Evolutionary conservation across 2,329 filamentous ascomycete species (phyloP).

Genomic region (Claviceps pusilla): DNA sequence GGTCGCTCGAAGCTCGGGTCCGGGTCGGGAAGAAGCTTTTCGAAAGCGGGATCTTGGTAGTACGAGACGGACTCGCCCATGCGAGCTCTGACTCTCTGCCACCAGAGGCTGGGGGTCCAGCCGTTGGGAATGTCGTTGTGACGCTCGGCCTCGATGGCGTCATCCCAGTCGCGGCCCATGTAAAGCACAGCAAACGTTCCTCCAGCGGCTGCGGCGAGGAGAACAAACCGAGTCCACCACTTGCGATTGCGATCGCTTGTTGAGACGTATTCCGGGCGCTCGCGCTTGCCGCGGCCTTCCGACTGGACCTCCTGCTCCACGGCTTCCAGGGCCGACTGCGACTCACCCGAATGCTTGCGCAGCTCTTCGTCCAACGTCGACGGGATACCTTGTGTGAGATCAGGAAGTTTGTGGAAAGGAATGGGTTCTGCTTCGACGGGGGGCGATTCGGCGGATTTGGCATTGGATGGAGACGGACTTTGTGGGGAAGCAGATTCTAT

Average conservation of each 20-base stretch:
- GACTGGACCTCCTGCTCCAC: constrained; percentile 22
- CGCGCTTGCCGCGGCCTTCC: constrained; percentile 22
- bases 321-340: constrained; percentile 18
- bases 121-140: constrained; percentile 65
- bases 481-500: constrained; percentile 3
- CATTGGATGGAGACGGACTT: neutral
- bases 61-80: constrained; percentile 66
- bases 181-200: constrained; percentile 50
- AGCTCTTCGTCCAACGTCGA: constrained; percentile 76
- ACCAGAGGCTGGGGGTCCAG: constrained; percentile 63
- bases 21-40: constrained; percentile 74
- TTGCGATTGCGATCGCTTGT: constrained; percentile 74
- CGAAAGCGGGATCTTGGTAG: constrained; percentile 91
- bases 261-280: constrained; percentile 68
- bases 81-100: constrained; percentile 62
- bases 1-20: constrained; percentile 70
- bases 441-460: constrained; percentile 10
- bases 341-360: constrained; percentile 24
- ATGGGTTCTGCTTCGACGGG: constrained; percentile 25
- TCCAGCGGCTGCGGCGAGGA: constrained; percentile 43
- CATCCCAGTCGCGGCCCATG: constrained; percentile 79
- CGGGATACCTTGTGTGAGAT: constrained; percentile 86
- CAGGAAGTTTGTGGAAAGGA: constrained; percentile 59
- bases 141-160: constrained; percentile 54
- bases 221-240: constrained; percentile 60